Conservation (phyloP, 306 rosid genomes). For the Prunus davidiana region DNA sequence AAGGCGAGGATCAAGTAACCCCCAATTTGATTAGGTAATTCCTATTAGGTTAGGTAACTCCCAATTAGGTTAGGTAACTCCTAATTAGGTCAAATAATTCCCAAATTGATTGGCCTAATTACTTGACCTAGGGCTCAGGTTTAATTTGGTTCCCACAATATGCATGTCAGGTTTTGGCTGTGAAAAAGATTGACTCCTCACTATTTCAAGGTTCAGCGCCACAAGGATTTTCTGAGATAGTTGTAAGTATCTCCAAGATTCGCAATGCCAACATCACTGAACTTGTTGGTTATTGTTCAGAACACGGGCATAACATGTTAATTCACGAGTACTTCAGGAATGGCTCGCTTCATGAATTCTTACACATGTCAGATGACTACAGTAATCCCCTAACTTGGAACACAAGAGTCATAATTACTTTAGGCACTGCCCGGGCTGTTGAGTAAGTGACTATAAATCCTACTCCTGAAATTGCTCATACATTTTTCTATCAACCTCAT, state of each 20-base stretch:
- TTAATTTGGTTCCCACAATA: too few relatives aligned
- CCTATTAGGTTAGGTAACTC: too few relatives aligned
- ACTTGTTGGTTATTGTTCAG: constrained; percentile 76
- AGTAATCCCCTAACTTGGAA: constrained; percentile 97
- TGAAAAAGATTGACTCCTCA: constrained; percentile 64
- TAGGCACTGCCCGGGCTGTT: constrained; percentile 79
- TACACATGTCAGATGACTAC: constrained; percentile 85
- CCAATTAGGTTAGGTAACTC: too few relatives aligned
- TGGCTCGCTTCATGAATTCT: constrained; percentile 82
- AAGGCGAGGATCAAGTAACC: too few relatives aligned
- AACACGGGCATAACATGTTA: constrained; percentile 64
- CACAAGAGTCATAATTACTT: constrained; percentile 83
- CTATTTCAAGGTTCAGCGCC: constrained; percentile 43
- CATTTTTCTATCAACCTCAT: neutral
- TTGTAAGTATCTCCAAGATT: constrained; percentile 49
- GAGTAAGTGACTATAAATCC: constrained; percentile 54
- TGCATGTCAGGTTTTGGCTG: constrained; percentile 64
- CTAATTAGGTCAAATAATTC: too few relatives aligned
- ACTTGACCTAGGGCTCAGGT: too few relatives aligned
- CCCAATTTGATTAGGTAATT: too few relatives aligned
- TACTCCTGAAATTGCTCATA: constrained; percentile 10
- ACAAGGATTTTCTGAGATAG: constrained; percentile 62
- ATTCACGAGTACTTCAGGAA: constrained; percentile 70
- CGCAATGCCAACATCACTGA: constrained; percentile 68
- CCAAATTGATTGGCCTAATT: too few relatives aligned